Base-by-base conservation (phyloP, 1,139 yeast species). In the Blastobotrys buckinghamii region DNA sequence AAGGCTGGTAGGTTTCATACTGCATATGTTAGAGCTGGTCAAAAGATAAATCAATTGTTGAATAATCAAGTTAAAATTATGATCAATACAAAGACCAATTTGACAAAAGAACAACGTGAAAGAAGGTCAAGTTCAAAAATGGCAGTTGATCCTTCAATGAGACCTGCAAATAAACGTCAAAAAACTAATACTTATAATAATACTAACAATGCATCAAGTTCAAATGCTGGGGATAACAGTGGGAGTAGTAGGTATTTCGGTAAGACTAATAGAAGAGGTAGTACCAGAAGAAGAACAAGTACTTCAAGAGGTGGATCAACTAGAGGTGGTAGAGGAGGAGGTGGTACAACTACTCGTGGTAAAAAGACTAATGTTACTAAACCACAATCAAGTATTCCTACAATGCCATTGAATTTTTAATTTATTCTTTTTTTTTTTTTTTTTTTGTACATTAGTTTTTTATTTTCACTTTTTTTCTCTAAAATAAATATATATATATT, bases 1-100 rank as follows among this genome's bases (percentile, higher is more conserved):
- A 77, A 81, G 75, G 32, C 41, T 5, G 53, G 53, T 17, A 32
- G 50, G 15, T 47, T 49, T 41, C 34, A 36, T 1, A 40, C 39
- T 7, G 38, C 44, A 8, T 49, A 49, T 0, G 20, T 44, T 22
- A 5, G 6, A 17, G 12, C 32, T 6, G 47, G 47, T 9, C 19
- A 37, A 12, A 37, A 32, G 5, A 38, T 30, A n/a, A 15, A 24
- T n/a, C 12, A 3, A n/a, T 29, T 44, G 32, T 26, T 44, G 10
- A 15, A 16, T 16, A 16, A 32, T 13, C n/a, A 32, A 5, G 20
- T 6, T 4, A 29, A 22, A 15, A 19, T 44, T 16, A 22, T 37
- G 37, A 6, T 44, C 2, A 38, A 38, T 16, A 29, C 32, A 6
- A 16, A 30, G 9, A 42, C 40, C 6, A 42, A 42, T 19, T 24